Percentiles rank a stretch among this genome's conserved stretches.
phyloP scores from a whole-genome alignment of 495 filamentous ascomycete species.

The Hyaloscypha finlandica region DNA sequence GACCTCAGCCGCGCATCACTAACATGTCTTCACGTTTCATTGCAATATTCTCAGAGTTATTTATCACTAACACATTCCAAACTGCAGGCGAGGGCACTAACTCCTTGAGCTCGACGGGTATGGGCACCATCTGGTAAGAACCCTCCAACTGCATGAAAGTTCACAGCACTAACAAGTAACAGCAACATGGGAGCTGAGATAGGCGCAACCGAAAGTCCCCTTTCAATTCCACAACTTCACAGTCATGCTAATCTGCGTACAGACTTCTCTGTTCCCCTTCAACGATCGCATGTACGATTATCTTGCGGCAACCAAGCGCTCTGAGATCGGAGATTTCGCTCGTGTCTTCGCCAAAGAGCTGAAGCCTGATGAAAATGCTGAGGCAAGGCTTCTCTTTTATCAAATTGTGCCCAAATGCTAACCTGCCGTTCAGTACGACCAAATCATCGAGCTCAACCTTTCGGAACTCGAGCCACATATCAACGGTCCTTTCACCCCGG shows the following conservation, averaged over 20 bases:
- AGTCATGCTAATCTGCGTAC: too few relatives aligned
- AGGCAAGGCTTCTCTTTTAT: slow-evolving; percentile 35
- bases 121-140: slow-evolving; percentile 78
- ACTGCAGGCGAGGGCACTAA: slow-evolving; percentile 77
- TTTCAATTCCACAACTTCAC: too few relatives aligned
- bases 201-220: slow-evolving; percentile 70
- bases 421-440: slow-evolving; percentile 63
- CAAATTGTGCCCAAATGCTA: too few relatives aligned
- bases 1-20: neutral
- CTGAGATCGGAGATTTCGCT: slow-evolving; percentile 86
- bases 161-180: too few relatives aligned
- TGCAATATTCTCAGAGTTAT: neutral
- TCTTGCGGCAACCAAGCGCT: slow-evolving; percentile 88
- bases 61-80: neutral
- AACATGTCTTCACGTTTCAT: neutral
- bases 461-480: slow-evolving; percentile 95
- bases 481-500: slow-evolving; percentile 99
- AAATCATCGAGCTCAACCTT: slow-evolving; percentile 94
- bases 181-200: slow-evolving; percentile 66
- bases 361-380: slow-evolving; percentile 84
- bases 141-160: too few relatives aligned
- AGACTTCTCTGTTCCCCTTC: slow-evolving; percentile 92
- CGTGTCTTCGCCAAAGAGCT: slow-evolving; percentile 84
- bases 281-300: slow-evolving; percentile 98
- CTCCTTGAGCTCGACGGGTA: slow-evolving; percentile 61